phyloP scores from a whole-genome alignment of 2,329 filamentous ascomycete genomes.

The Cadophora luteo-olivacea region DNA sequence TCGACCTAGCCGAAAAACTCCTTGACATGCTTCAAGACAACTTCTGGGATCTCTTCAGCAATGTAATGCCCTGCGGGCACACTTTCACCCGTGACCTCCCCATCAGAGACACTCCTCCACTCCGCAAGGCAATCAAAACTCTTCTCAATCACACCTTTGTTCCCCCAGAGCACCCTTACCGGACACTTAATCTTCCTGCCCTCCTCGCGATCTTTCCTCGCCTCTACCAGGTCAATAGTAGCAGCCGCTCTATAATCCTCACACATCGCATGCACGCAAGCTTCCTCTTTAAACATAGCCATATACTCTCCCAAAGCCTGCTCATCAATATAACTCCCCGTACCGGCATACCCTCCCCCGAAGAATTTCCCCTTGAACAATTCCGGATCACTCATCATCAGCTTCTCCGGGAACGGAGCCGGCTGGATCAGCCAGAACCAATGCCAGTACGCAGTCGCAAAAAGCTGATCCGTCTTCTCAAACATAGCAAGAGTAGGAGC shows the following conservation, averaged over 20 bases:
- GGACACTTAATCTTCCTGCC: constrained; percentile 54
- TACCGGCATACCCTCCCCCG: constrained; percentile 44
- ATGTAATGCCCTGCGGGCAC: constrained; percentile 58
- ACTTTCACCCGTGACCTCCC: constrained; percentile 49
- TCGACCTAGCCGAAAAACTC: constrained; percentile 46
- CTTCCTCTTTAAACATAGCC: constrained; percentile 44
- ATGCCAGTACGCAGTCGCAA: constrained; percentile 60
- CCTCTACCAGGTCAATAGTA: constrained; percentile 58
- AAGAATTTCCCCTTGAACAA: constrained; percentile 50
- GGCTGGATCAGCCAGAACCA: constrained; percentile 65
- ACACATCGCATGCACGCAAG: constrained; percentile 55
- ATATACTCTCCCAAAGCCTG: constrained; percentile 31
- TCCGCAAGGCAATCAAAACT: constrained; percentile 56
- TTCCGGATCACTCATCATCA: constrained; percentile 49
- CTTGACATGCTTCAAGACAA: constrained; percentile 50
- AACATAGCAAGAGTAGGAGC: constrained; percentile 63
- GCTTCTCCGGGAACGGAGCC: constrained; percentile 56
- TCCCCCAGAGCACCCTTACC: constrained; percentile 58
- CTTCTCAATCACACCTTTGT: constrained; percentile 54
- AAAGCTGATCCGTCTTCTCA: constrained; percentile 49
- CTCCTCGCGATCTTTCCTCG: constrained; percentile 51
- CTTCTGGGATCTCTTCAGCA: constrained; percentile 57
- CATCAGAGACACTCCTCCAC: constrained; percentile 55
- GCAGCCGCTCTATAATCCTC: constrained; percentile 63
- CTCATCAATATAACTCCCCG: constrained; percentile 42